phyloP scores from a whole-genome alignment of 208 protist species.

The Leishmania lainsoni region DNA sequence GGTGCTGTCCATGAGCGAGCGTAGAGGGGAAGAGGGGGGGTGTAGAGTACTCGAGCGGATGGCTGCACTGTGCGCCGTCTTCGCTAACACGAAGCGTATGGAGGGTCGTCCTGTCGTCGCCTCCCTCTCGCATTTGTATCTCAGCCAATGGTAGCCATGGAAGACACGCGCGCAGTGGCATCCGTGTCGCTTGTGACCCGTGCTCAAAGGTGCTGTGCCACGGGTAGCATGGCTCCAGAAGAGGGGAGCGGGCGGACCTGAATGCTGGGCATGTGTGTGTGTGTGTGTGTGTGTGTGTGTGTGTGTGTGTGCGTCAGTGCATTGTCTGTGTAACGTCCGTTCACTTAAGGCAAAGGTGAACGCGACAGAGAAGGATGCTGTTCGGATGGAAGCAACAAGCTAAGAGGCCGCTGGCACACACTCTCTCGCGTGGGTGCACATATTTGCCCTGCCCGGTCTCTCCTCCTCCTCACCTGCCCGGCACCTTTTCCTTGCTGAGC shows the following conservation, averaged over 20 bases:
- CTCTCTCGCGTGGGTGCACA: not conserved
- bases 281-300: not conserved
- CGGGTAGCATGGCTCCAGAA: not conserved
- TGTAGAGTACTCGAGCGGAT: not conserved
- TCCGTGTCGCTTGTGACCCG: not conserved
- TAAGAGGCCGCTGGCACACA: not conserved
- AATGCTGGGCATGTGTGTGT: not conserved
- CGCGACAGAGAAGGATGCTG: not conserved
- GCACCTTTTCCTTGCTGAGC: not conserved
- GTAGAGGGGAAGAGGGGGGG: not conserved
- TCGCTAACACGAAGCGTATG: not conserved
- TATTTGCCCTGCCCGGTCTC: not conserved
- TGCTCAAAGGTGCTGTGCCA: not conserved
- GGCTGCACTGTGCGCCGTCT: not conserved
- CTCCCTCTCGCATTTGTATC: not conserved
- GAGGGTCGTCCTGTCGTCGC: not conserved
- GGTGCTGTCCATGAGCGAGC: not conserved
- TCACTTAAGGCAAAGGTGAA: not conserved
- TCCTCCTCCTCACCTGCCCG: not conserved
- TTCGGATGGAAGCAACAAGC: not conserved
- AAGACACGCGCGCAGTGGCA: not conserved
- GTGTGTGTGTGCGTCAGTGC: not conserved
- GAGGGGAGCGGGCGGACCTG: not conserved
- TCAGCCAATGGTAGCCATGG: not conserved
- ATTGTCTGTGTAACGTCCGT: not conserved